A percentile compares a stretch with the other conserved stretches of the same genome.
Conservation (phyloP, 805 yeast species). For the Hanseniaspora valbyensis region DNA sequence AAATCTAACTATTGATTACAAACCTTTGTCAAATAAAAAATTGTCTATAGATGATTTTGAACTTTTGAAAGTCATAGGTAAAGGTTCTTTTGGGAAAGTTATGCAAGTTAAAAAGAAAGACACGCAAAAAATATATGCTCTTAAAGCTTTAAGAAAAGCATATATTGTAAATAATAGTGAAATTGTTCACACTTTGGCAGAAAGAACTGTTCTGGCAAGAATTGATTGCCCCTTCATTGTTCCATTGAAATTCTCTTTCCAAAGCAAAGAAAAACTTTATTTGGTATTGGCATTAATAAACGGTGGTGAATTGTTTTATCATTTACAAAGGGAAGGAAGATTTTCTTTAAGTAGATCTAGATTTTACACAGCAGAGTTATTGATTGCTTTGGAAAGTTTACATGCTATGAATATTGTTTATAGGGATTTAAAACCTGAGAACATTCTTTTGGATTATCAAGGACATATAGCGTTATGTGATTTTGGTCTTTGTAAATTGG, state of each 20-base stretch:
- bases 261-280: constrained; percentile 89
- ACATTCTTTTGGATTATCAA: constrained; percentile 84
- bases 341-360: constrained; percentile 82
- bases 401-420: constrained; percentile 89
- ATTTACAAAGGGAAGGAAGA: constrained; percentile 79
- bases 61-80: constrained; percentile 86
- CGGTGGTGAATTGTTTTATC: constrained; percentile 94
- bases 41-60: constrained; percentile 86
- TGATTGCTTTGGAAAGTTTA: constrained; percentile 83
- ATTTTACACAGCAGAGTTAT: constrained; percentile 86
- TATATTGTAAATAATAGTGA: constrained; percentile 90
- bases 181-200: constrained; percentile 92
- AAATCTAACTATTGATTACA: constrained; percentile 56
- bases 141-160: constrained; percentile 86
- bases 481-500: constrained; percentile 89
- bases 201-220: constrained; percentile 85
- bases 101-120: constrained; percentile 97
- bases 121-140: constrained; percentile 86
- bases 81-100: constrained; percentile 96
- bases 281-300: constrained; percentile 85
- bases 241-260: constrained; percentile 91
- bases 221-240: constrained; percentile 93
- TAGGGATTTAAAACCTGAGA: constrained; percentile 93
- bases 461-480: constrained; percentile 98
- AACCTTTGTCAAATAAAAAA: constrained; percentile 54